These are phyloP conservation scores for Globisporangium solare DNA, from an alignment of 352 stramenopile genomes.

Conservation along the genomic window DNA sequence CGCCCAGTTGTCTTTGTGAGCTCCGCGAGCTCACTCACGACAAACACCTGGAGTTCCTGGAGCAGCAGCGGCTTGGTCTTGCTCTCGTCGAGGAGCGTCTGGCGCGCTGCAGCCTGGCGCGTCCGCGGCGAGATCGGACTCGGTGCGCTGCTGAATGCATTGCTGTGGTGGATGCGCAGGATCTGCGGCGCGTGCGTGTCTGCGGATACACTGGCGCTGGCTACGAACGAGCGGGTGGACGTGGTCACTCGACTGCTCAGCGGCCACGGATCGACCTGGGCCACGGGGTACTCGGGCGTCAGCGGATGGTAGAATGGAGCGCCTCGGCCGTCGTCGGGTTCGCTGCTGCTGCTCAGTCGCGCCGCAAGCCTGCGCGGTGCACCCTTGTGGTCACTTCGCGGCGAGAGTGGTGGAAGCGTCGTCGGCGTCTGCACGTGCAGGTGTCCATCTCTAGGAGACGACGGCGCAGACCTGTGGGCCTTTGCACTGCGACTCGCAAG, in stretches of 20 bases:
- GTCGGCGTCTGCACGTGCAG: neutral
- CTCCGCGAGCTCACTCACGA: constrained; percentile 23
- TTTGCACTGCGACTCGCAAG: too few relatives aligned
- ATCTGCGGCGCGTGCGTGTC: neutral
- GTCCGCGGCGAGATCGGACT: constrained; percentile 14
- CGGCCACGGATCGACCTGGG: constrained; percentile 38
- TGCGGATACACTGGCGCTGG: neutral
- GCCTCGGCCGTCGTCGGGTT: neutral
- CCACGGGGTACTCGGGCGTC: constrained; percentile 17
- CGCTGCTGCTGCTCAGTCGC: neutral
- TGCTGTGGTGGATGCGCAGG: neutral
- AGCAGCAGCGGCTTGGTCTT: constrained; percentile 36
- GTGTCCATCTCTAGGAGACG: too few relatives aligned
- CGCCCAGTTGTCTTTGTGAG: constrained; percentile 3
- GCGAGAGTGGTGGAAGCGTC: too few relatives aligned
- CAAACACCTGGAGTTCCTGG: constrained; percentile 38
- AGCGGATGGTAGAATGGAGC: neutral
- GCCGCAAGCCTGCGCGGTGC: too few relatives aligned
- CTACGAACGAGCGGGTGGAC: constrained; percentile 9
- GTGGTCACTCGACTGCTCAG: constrained; percentile 15
- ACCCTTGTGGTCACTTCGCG: too few relatives aligned
- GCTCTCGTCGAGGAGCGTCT: constrained; percentile 21
- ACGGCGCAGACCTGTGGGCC: too few relatives aligned
- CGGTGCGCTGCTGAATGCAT: neutral
- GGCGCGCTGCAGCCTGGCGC: constrained; percentile 21